These are phyloP conservation scores for Phytophthora foliorum DNA, from an alignment of 352 stramenopile genomes.

Conservation along the genomic window DNA sequence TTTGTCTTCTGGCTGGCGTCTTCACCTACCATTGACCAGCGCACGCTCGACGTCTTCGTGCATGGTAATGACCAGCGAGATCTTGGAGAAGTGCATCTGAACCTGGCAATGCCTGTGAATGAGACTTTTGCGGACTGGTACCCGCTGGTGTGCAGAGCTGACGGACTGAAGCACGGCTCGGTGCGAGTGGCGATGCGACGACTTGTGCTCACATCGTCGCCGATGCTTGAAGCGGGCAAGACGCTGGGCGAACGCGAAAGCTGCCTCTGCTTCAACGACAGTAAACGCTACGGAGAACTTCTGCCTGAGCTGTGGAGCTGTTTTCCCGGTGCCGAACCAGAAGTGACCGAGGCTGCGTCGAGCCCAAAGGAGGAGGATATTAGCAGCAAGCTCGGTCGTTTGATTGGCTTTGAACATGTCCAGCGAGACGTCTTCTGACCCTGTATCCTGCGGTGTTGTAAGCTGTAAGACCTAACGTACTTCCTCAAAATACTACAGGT, in stretches of 20 bases:
- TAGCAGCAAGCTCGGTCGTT: constrained; percentile 68
- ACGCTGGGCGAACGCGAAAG: constrained; percentile 47
- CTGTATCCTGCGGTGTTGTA: background rate
- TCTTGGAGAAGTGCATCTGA: constrained; percentile 77
- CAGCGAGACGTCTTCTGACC: constrained; percentile 74
- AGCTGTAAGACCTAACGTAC: constrained; percentile 14
- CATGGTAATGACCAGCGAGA: constrained; percentile 60
- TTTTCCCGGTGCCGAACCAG: constrained; percentile 51
- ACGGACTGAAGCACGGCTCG: constrained; percentile 65
- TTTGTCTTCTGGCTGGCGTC: constrained; percentile 81
- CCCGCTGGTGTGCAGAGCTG: constrained; percentile 60
- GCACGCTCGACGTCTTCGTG: constrained; percentile 59
- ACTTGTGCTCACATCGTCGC: constrained; percentile 62
- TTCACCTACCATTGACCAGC: constrained; percentile 52
- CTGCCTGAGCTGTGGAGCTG: constrained; percentile 72
- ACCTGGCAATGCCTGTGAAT: constrained; percentile 70
- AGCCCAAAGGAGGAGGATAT: constrained; percentile 48
- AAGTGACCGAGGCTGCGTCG: constrained; percentile 12
- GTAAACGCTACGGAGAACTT: constrained; percentile 48
- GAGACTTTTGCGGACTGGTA: constrained; percentile 79
- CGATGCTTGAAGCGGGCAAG: constrained; percentile 59
- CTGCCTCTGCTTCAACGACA: constrained; percentile 61
- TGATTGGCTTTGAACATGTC: constrained; percentile 63
- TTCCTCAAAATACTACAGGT: too few relatives aligned
- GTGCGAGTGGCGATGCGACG: constrained; percentile 62